These are phyloP conservation scores for Myotisia sp. DNA, from an alignment of 2,329 filamentous ascomycete genomes.

Conservation along the genomic window DNA sequence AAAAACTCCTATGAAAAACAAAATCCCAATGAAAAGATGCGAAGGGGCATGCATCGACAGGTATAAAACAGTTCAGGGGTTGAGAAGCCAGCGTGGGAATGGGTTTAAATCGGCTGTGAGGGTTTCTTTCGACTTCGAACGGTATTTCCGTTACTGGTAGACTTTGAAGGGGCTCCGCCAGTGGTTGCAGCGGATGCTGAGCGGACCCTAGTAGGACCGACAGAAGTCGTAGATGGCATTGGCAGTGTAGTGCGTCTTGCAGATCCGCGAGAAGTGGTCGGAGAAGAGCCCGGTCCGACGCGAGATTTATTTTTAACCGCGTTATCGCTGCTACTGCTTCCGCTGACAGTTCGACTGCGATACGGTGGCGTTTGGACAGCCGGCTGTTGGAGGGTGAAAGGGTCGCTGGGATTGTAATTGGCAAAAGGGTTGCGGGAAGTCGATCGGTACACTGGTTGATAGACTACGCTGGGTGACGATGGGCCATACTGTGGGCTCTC, in stretches of 20 bases:
- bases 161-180: no score
- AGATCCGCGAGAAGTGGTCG: no score
- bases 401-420: conserved; percentile 6
- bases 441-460: conserved; percentile 16
- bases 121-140: no score
- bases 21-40: conserved; percentile 5
- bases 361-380: conserved; percentile 11
- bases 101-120: no score
- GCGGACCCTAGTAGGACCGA: no score
- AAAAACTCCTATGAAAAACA: neutral
- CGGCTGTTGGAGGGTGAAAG: conserved; percentile 11
- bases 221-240: no score
- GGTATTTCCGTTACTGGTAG: no score
- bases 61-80: no score
- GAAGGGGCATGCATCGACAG: conserved; percentile 5
- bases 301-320: neutral
- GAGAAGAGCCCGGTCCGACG: no score
- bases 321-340: conserved; percentile 10
- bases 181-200: no score
- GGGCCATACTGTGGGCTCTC: conserved; percentile 11
- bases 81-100: no score
- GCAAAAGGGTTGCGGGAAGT: conserved; percentile 13
- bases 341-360: conserved; percentile 2
- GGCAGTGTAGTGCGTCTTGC: no score
- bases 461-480: conserved; percentile 13